Base-by-base conservation (phyloP, 2,329 filamentous ascomycete species). In the Akanthomyces lecanii region DNA sequence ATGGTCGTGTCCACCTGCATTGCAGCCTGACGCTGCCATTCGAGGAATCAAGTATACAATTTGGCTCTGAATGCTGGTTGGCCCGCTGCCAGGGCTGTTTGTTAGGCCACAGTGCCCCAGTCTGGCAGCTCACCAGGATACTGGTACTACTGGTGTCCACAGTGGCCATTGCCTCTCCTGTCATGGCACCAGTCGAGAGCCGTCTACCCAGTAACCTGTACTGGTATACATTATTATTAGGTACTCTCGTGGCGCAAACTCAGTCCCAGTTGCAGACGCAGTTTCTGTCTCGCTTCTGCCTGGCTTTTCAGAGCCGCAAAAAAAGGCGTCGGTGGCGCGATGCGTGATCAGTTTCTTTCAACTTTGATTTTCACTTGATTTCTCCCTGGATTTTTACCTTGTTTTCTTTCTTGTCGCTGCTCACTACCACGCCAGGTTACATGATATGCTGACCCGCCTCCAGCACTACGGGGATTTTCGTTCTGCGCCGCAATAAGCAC, bases 361-460 rank as follows among this genome's bases (percentile, higher is more conserved):
- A 11, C 5, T 18, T 52, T 52, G 11, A 45, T 14, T 25, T 40
- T 23, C 1, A 12, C 14, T 7, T 42, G 36, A 33, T 25, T 23
- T 60, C 21, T 36, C 18, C 2, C 45, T 52, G 18, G 45, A 25
- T 47, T 61, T 36, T 28, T 11, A 14, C 4, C 8, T 14, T 30
- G 6, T 6, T 7, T 18, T 23, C 33, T 45, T 28, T n/a, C 10
- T 36, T 25, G 6, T 25, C 18, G 38, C 23, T 25, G 23, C 18
- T 44, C 47, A 23, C 40, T 52, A 16, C 28, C 48, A 53, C 18
- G 44, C 38, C 11, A 4, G 38, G 48, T 45, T 45, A 25, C 6
- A 52, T 25, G 48, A 38, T 25, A 33, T 53, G 58, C 58, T 61
- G 58, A 61, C 58, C 53, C 38, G 47, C 58, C 25, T 61, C 18